Evolutionary conservation across 768 basidiomycete genomes (phyloP).

Genomic region (Lyophyllum semitale): DNA sequence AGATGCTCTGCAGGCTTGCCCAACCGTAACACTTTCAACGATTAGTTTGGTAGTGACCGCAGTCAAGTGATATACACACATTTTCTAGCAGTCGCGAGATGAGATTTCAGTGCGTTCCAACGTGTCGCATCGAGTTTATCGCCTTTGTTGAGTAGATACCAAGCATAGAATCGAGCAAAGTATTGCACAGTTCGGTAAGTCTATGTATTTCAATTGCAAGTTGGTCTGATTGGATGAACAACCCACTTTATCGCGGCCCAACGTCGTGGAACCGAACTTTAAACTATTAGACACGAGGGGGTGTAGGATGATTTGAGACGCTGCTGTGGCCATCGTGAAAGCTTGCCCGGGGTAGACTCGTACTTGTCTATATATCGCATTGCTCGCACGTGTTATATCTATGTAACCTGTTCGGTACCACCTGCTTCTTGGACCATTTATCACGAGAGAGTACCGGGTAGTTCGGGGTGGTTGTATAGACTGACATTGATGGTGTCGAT

Average conservation of each 20-base stretch:
- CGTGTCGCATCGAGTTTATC: constrained; percentile 69
- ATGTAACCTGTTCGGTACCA: too few relatives aligned
- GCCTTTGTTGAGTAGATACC: constrained; percentile 73
- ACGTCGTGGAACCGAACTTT: constrained; percentile 77
- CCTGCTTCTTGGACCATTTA: background rate
- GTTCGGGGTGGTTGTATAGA: too few relatives aligned
- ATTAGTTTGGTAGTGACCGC: constrained; percentile 6
- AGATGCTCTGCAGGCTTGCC: constrained; percentile 94
- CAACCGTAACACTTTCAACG: constrained; percentile 80
- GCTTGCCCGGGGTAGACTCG: background rate
- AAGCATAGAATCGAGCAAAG: constrained; percentile 85
- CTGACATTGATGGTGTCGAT: too few relatives aligned
- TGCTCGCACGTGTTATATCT: constrained; percentile 16
- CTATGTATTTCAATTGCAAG: constrained; percentile 39
- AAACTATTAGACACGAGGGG: constrained; percentile 76
- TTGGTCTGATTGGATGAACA: background rate
- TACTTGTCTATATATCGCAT: background rate
- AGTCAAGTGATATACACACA: constrained; percentile 45
- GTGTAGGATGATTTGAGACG: constrained; percentile 83
- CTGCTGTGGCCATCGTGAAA: constrained; percentile 47
- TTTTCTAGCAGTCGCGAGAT: constrained; percentile 85
- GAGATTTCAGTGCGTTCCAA: constrained; percentile 84
- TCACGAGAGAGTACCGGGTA: background rate
- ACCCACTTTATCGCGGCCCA: constrained; percentile 88
- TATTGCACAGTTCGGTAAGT: constrained; percentile 91